Percentiles rank a stretch among this genome's conserved stretches.
These are phyloP conservation scores for Diaporthe destruens DNA, from an alignment of 2,329 filamentous ascomycete genomes.

Conservation along the genomic window DNA sequence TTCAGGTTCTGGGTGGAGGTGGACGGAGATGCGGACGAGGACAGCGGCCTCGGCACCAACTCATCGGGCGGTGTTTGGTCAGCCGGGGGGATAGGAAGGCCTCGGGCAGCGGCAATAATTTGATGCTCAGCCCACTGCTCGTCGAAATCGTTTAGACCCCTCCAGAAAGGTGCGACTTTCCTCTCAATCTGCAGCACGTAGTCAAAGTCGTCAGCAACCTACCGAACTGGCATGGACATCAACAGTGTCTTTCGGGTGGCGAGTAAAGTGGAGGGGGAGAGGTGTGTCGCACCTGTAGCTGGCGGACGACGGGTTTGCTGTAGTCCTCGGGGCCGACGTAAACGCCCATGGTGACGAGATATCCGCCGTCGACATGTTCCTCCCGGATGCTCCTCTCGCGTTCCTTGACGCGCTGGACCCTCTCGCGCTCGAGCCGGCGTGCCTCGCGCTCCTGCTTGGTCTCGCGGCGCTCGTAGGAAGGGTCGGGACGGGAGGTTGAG, in stretches of 20 bases:
- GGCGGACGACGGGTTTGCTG: constrained; percentile 87
- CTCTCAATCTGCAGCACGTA: constrained; percentile 80
- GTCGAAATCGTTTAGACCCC: constrained; percentile 89
- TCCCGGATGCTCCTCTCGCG: constrained; percentile 90
- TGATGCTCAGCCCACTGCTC: constrained; percentile 94
- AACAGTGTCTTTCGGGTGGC: neutral
- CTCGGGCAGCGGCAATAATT: constrained; percentile 89
- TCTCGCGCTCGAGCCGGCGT: constrained; percentile 85
- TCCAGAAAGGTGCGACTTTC: constrained; percentile 94
- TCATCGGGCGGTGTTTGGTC: constrained; percentile 84
- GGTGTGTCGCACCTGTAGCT: constrained; percentile 78
- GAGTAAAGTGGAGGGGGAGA: neutral
- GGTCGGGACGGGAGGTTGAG: constrained; percentile 54
- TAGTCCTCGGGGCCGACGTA: constrained; percentile 96
- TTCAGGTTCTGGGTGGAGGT: constrained; percentile 73
- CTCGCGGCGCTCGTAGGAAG: constrained; percentile 77
- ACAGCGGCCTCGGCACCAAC: constrained; percentile 62
- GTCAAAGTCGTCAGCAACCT: constrained; percentile 9
- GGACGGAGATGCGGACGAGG: constrained; percentile 60
- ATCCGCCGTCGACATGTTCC: constrained; percentile 94
- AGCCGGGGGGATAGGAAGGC: constrained; percentile 83
- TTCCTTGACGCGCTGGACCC: constrained; percentile 80
- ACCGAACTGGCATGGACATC: neutral
- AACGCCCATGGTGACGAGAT: constrained; percentile 91
- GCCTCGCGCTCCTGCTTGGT: constrained; percentile 93